Conservation (phyloP, 148 eudicot species). For the Rheum nobile region DNA sequence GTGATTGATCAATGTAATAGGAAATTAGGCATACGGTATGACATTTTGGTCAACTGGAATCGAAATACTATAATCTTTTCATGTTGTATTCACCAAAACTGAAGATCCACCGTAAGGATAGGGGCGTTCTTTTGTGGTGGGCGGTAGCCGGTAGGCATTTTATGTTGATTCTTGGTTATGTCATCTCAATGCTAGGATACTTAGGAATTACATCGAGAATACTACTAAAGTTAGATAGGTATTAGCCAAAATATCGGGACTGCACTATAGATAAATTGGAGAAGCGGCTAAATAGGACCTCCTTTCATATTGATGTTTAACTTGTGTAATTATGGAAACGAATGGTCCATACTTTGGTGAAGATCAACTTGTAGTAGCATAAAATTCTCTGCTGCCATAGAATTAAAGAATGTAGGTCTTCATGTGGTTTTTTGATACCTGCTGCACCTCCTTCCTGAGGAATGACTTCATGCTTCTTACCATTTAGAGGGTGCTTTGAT, state of each 20-base stretch:
- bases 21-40: neutral
- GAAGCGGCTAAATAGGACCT: neutral
- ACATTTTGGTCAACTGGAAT: neutral
- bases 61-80: neutral
- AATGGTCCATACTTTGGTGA: neutral
- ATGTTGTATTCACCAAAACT: no score
- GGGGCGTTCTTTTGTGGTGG: no score
- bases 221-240: no score
- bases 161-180: neutral
- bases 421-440: neutral
- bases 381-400: neutral
- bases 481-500: neutral
- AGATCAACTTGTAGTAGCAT: neutral
- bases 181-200: neutral
- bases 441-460: neutral
- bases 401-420: neutral
- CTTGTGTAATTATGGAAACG: neutral
- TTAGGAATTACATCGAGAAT: neutral
- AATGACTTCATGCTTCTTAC: neutral
- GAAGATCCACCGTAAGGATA: no score
- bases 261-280: neutral
- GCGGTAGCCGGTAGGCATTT: neutral
- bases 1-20: neutral
- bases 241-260: no score
- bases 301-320: neutral